phyloP scores from a whole-genome alignment of 768 basidiomycete genomes.

The Lentinula edodes region DNA sequence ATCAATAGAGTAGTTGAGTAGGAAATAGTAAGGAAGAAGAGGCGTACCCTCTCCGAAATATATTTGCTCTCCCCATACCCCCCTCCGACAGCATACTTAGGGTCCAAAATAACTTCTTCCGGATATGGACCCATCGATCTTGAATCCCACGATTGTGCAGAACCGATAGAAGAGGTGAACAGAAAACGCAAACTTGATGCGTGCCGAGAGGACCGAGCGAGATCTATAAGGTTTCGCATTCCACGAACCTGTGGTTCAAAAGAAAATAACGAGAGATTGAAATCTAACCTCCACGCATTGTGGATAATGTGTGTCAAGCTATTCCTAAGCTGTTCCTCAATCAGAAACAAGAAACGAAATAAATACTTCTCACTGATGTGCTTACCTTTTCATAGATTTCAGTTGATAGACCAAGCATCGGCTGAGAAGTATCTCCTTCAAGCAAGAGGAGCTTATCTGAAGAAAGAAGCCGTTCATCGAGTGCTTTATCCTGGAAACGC shows the following conservation, averaged over 20 bases:
- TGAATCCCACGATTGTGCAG: slow-evolving; percentile 24
- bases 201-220: slow-evolving; percentile 17
- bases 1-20: too few relatives aligned
- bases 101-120: slow-evolving; percentile 27
- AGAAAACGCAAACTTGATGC: slow-evolving; percentile 22
- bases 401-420: slow-evolving; percentile 15
- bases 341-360: slow-evolving; percentile 1
- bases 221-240: slow-evolving; percentile 40
- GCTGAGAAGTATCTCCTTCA: slow-evolving; percentile 24
- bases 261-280: slow-evolving; percentile 42
- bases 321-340: slow-evolving; percentile 16
- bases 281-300: slow-evolving; percentile 26
- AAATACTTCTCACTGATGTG: slow-evolving; percentile 9
- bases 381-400: slow-evolving; percentile 10
- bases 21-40: too few relatives aligned
- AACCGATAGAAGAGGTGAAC: slow-evolving; percentile 37
- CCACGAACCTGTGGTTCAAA: slow-evolving; percentile 46
- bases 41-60: slow-evolving; percentile 28
- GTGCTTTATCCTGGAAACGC: slow-evolving; percentile 23
- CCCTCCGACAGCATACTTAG: slow-evolving; percentile 25
- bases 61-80: slow-evolving; percentile 48
- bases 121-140: slow-evolving; percentile 21
- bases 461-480: slow-evolving; percentile 20
- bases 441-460: slow-evolving; percentile 27
- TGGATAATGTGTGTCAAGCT: slow-evolving; percentile 32